Conservation (phyloP, 2,329 filamentous ascomycete species). For the Trichoderma sp. region DNA sequence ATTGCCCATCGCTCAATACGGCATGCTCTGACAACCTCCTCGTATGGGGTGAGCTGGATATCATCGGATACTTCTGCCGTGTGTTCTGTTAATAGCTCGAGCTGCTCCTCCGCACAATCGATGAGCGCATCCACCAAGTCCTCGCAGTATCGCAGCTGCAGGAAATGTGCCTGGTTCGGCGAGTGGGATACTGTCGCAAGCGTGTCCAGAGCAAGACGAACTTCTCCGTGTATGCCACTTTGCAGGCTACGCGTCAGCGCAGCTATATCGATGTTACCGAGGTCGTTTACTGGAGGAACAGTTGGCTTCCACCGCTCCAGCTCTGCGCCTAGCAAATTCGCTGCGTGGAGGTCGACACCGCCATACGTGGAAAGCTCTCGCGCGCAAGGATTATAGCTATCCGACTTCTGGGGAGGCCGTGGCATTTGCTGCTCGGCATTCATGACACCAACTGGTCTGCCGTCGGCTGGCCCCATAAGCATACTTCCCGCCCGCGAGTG, state of each 20-base stretch:
- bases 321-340: conserved; percentile 63
- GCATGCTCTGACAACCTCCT: conserved; percentile 80
- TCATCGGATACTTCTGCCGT: conserved; percentile 83
- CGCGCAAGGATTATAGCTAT: conserved; percentile 55
- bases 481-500: conserved; percentile 42
- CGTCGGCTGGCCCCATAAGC: conserved; percentile 38
- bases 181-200: conserved; percentile 66
- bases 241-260: conserved; percentile 87
- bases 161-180: conserved; percentile 60
- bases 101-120: conserved; percentile 86
- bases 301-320: conserved; percentile 69
- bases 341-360: conserved; percentile 66
- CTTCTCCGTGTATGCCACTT: conserved; percentile 83
- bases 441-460: conserved; percentile 26
- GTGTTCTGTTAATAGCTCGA: conserved; percentile 80
- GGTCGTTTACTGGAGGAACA: conserved; percentile 69
- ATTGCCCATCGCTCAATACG: conserved; percentile 69
- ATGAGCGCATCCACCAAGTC: conserved; percentile 84
- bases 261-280: conserved; percentile 86
- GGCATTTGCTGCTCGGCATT: conserved; percentile 33
- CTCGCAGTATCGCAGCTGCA: conserved; percentile 71
- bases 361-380: conserved; percentile 61
- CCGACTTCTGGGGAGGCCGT: conserved; percentile 45
- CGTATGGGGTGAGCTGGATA: conserved; percentile 78
- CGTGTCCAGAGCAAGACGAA: conserved; percentile 85